Evolutionary conservation across 495 filamentous ascomycete species (phyloP).

Genomic region (Neurospora sp.): DNA sequence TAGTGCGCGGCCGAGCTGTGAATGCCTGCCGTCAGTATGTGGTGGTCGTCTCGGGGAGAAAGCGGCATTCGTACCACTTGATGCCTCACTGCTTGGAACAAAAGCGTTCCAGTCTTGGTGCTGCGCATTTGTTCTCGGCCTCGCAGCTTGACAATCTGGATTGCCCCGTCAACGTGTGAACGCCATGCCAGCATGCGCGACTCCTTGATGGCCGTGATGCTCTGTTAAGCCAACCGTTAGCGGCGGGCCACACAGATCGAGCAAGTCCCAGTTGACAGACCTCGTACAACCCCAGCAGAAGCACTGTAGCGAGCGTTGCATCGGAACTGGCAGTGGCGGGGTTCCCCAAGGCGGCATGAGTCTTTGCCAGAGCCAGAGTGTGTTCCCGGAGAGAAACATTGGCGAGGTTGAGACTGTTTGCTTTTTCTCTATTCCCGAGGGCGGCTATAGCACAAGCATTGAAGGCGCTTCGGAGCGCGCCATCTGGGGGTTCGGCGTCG

Average conservation of each 20-base stretch:
- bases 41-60: background rate
- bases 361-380: constrained; percentile 40
- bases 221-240: constrained; percentile 22
- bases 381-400: constrained; percentile 34
- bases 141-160: constrained; percentile 37
- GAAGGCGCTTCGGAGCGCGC: constrained; percentile 44
- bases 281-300: constrained; percentile 19
- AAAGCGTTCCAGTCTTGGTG: constrained; percentile 30
- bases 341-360: constrained; percentile 42
- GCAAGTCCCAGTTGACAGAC: background rate
- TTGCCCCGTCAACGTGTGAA: constrained; percentile 44
- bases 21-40: background rate
- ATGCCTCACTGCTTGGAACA: constrained; percentile 40
- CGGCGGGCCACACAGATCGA: background rate
- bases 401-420: constrained; percentile 16
- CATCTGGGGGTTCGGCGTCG: constrained; percentile 33
- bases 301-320: constrained; percentile 14
- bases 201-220: constrained; percentile 33
- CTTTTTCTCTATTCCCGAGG: constrained; percentile 32
- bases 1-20: constrained; percentile 32
- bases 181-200: constrained; percentile 39
- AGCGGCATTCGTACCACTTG: constrained; percentile 31
- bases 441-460: constrained; percentile 50
- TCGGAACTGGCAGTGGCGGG: constrained; percentile 23
- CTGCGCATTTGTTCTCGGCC: constrained; percentile 38